Evolutionary conservation across 371 early-diverging fungal genomes (phyloP).

Genomic region (Basidiobolus meristosporus): DNA sequence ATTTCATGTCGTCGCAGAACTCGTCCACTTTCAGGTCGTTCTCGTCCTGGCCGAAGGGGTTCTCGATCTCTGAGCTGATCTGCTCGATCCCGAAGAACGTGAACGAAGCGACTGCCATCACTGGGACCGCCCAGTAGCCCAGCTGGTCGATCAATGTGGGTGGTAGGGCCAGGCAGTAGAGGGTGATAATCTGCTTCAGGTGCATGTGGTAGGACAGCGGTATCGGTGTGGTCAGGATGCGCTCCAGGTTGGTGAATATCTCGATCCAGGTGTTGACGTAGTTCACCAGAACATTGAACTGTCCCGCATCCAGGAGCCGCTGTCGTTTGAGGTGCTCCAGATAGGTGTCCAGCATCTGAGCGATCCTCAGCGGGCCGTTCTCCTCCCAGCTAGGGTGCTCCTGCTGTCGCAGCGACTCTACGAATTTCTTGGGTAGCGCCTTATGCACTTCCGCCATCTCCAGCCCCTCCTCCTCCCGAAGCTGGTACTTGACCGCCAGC

Average conservation of each 20-base stretch:
- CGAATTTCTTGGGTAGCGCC: background rate
- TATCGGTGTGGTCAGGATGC: slow-evolving; percentile 57
- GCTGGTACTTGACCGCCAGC: slow-evolving; percentile 44
- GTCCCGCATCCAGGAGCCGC: no score
- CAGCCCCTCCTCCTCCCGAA: slow-evolving; percentile 26
- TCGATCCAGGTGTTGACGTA: no score
- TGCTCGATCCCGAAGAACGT: slow-evolving; percentile 46
- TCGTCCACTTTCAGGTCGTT: slow-evolving; percentile 29
- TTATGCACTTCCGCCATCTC: slow-evolving; percentile 10
- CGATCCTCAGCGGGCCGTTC: no score
- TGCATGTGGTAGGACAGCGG: slow-evolving; percentile 62
- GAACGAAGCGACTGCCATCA: slow-evolving; percentile 37
- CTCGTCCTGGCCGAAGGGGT: slow-evolving; percentile 50
- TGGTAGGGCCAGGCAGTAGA: slow-evolving; percentile 42
- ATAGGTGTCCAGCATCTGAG: no score
- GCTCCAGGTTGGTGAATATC: slow-evolving; percentile 12
- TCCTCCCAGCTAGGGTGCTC: background rate
- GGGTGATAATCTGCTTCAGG: slow-evolving; percentile 36
- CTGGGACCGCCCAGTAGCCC: slow-evolving; percentile 16
- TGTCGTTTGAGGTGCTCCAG: no score
- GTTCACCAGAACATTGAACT: no score
- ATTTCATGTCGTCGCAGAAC: slow-evolving; percentile 11
- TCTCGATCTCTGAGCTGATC: slow-evolving; percentile 46
- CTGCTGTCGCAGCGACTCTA: slow-evolving; percentile 1
- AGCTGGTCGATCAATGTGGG: slow-evolving; percentile 21